phyloP scores from a whole-genome alignment of 208 protist genomes.

The Ichthyophonus hoferi region DNA sequence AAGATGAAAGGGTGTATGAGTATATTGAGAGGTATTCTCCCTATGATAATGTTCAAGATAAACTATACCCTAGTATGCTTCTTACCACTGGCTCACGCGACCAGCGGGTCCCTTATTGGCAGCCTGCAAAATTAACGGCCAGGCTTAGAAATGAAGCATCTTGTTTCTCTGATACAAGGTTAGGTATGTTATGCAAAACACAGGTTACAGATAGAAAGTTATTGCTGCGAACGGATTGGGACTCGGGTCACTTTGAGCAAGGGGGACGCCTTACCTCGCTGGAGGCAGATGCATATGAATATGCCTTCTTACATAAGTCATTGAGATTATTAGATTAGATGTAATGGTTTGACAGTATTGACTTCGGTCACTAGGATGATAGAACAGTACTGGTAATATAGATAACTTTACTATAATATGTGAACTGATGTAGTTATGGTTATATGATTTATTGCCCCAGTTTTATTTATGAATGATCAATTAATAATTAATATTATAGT shows the following conservation, averaged over 20 bases:
- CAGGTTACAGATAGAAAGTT: neutral
- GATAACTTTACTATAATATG: too few relatives aligned
- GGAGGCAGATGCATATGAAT: conserved; percentile 11
- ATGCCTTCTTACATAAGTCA: conserved; percentile 23
- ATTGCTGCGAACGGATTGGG: conserved; percentile 31
- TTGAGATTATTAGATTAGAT: neutral
- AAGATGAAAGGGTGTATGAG: neutral
- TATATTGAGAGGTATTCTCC: conserved; percentile 47
- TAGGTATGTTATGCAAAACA: neutral
- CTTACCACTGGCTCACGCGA: conserved; percentile 35
- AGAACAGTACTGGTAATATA: too few relatives aligned
- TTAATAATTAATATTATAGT: too few relatives aligned
- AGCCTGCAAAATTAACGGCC: conserved; percentile 39
- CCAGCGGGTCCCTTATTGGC: conserved; percentile 49
- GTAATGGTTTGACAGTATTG: neutral
- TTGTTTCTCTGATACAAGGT: neutral
- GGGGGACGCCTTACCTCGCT: neutral
- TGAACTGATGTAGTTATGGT: too few relatives aligned
- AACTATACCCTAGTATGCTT: conserved; percentile 24
- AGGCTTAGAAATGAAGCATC: conserved; percentile 15
- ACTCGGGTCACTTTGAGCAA: conserved; percentile 46
- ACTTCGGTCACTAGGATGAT: too few relatives aligned
- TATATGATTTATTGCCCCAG: too few relatives aligned
- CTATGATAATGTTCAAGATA: conserved; percentile 37
- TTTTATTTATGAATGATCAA: too few relatives aligned